Conservation (phyloP, 2,329 filamentous ascomycete genomes). For the Atkinsonella hypoxylon region DNA sequence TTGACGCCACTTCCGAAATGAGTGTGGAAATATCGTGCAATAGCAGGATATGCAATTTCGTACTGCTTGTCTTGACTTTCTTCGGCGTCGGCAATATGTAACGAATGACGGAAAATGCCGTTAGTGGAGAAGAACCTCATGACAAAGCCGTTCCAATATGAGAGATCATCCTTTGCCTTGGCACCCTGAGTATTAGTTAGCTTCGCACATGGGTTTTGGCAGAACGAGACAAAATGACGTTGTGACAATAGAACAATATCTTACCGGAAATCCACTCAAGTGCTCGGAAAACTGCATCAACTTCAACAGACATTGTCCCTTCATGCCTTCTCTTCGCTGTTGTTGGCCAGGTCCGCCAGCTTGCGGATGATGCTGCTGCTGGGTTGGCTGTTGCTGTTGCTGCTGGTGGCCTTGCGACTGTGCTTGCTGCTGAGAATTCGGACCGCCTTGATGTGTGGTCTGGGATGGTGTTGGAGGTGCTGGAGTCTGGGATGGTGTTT, state of each 20-base stretch:
- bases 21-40: constrained; percentile 82
- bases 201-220: neutral
- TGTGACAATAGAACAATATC: constrained; percentile 8
- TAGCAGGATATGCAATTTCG: constrained; percentile 69
- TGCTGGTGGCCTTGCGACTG: constrained; percentile 1
- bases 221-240: neutral
- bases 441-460: constrained; percentile 10
- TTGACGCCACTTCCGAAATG: constrained; percentile 80
- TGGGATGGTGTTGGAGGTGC: constrained; percentile 17
- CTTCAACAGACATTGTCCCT: constrained; percentile 45
- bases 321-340: constrained; percentile 38
- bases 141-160: constrained; percentile 73
- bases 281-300: constrained; percentile 52
- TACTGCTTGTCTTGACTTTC: constrained; percentile 62
- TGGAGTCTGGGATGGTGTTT: constrained; percentile 29
- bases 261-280: constrained; percentile 44
- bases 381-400: neutral
- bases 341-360: constrained; percentile 10
- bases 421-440: constrained; percentile 21
- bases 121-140: constrained; percentile 66
- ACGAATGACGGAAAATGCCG: constrained; percentile 64
- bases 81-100: constrained; percentile 46
- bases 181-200: constrained; percentile 28
- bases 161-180: constrained; percentile 54
- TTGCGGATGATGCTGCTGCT: constrained; percentile 15